Evolutionary conservation across 768 basidiomycete species (phyloP), one percentile per base, ranked within the genome.

Genomic region (Termitomyces sp.): DNA sequence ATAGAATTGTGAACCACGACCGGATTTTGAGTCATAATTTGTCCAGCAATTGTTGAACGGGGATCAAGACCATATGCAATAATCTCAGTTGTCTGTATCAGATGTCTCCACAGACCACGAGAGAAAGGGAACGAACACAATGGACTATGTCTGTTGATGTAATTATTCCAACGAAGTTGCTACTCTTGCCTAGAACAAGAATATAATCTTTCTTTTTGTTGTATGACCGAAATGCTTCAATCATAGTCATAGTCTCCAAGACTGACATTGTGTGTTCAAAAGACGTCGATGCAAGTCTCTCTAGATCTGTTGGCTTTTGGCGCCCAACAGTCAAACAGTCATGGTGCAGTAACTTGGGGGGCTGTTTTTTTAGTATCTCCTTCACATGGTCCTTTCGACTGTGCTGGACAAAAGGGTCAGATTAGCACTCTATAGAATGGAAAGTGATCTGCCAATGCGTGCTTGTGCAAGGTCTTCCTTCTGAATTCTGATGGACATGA

Each of bases 1-100:
- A 31, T 37, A 11, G 59, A 13, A 24, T 60, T 49, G 9, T 4
- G 20, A 37, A 22, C 33, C 16, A 55, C 54, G 4, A 47, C 44
- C 3, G 54, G 59, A 31, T 60, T 42, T 7, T 9, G 59, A n/a
- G 59, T 60, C 59, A 60, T 60, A 15, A 60, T 33, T 20, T 56
- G 54, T 22, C 49, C 30, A 9, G 56, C 31, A 27, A 37, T 31
- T 12, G 59, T 60, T 24, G 37, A 46, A 41, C 42, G 42, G 6
- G 59, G 59, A 52, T 60, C 54, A 33, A 50, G 59, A 12, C 59
- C 59, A 42, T 56, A 42, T 1, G 49, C 59, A n/a, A 60, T 30
- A 3, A 50, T 49, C 59, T 60, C 20, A 50, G 31, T 22, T 16
- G 1, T 30, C 13, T 45, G 18, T 4, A 34, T 33, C 27, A 58